These are phyloP conservation scores for Pascua sp. DNA, from an alignment of 1,284 basidiomycete species.

Conservation along the genomic window DNA sequence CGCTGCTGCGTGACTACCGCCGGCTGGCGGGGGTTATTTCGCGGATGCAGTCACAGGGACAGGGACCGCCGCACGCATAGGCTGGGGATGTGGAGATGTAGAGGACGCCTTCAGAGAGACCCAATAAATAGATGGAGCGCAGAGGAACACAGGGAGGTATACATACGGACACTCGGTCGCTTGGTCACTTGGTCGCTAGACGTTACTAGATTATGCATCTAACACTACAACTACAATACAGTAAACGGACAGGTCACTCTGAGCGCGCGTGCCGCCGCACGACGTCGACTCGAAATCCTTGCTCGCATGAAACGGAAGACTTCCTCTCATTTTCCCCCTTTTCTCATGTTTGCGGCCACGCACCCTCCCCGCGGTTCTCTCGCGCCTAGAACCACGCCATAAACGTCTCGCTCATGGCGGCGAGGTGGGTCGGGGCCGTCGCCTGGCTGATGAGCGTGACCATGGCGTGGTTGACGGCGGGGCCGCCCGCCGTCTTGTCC, in stretches of 20 bases:
- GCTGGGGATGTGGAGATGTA: neutral
- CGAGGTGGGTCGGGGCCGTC: slow-evolving; percentile 54
- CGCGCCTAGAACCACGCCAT: slow-evolving; percentile 72
- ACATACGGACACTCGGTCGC: neutral
- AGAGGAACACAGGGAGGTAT: neutral
- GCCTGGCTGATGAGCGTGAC: slow-evolving; percentile 72
- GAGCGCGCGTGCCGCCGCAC: too few species aligned
- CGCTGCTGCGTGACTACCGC: slow-evolving; percentile 70
- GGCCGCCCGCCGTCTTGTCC: slow-evolving; percentile 59
- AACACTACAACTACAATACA: slow-evolving; percentile 9
- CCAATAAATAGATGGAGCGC: neutral
- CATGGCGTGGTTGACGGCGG: slow-evolving; percentile 73
- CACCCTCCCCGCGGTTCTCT: too few species aligned
- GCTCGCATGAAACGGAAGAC: too few species aligned
- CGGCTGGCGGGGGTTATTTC: slow-evolving; percentile 46
- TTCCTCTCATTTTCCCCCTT: too few species aligned
- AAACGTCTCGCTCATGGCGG: slow-evolving; percentile 61
- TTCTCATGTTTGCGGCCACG: too few species aligned
- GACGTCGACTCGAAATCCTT: too few species aligned
- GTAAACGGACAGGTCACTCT: neutral
- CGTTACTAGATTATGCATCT: slow-evolving; percentile 2
- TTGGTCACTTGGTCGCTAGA: neutral
- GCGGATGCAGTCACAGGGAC: slow-evolving; percentile 7
- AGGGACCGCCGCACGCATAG: neutral
- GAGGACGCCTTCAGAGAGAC: neutral